Base-by-base conservation (phyloP, 2,329 filamentous ascomycete species). In the Pseudogymnoascus sp. region DNA sequence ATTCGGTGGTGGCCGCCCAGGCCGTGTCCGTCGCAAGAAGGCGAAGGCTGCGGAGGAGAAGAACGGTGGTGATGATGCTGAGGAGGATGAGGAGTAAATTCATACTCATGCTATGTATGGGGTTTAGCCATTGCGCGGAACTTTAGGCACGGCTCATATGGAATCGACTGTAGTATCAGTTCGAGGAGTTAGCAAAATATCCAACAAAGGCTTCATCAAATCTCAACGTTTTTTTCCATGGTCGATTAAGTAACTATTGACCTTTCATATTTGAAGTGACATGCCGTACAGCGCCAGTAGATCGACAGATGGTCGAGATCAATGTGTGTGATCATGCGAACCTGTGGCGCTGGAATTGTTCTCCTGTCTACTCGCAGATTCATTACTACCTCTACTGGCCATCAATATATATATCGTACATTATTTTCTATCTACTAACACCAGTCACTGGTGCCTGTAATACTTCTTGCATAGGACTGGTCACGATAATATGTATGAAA, bases 21-120 rank as follows among this genome's bases (percentile, higher is more conserved):
- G 94, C 72, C 94, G 94, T 86, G 93, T 97, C 76, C 88, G 91
- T 80, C 95, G 94, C 86, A 99, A 97, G 94, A 99, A 97, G 92
- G 90, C 92, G 78, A 93, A 91, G 84, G 90, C 94, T 71, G 91
- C 91, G 66, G 91, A 95, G 82, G 88, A 87, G 78, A 88, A 85
- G 75, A 89, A 87, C 70, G 90, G 82, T 65, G 90, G 80, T 63
- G 93, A 85, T 70, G 91, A 88, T 71, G 92, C 90, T 74, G 93
- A 96, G 77, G 92, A 92, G 75, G 70, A 72, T 61, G 70, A 73
- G 61, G 69, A 71, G 62, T 79, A 79, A 70, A 77, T 74, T 60
- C 57, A 62, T 58, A 60, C 38, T 61, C 57, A 60, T 65, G 58
- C 30, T 57, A 30, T 38, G 20, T 57, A 58, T 62, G 60, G 47